Conservation (phyloP, 345 rosid genomes). For the Cochlearia excelsa region DNA sequence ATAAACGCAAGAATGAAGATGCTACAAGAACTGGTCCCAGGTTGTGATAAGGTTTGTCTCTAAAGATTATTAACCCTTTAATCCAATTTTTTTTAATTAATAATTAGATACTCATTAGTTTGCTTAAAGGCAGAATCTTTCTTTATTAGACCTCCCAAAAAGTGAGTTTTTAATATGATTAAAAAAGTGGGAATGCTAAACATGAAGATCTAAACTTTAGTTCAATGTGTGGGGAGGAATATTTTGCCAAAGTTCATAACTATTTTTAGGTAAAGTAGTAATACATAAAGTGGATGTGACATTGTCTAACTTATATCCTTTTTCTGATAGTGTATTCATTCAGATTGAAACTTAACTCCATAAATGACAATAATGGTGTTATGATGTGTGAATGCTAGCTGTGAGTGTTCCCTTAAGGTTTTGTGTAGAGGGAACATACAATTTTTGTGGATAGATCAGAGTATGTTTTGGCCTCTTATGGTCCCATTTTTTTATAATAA, state of each 20-base stretch:
- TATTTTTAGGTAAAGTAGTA: not conserved
- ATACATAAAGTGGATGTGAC: constrained; percentile 24
- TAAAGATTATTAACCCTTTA: constrained; percentile 9
- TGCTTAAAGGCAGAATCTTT: constrained; percentile 30
- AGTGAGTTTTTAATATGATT: not conserved
- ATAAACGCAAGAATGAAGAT: constrained; percentile 75
- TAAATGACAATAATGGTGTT: constrained; percentile 37
- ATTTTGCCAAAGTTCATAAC: constrained; percentile 15
- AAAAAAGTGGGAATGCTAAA: no score
- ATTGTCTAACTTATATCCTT: constrained; percentile 9
- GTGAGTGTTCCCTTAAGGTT: constrained; percentile 39
- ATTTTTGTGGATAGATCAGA: constrained; percentile 39
- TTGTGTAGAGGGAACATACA: constrained; percentile 30
- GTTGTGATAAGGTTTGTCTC: constrained; percentile 72
- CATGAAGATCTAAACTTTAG: constrained; percentile 7
- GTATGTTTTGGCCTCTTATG: constrained; percentile 28
- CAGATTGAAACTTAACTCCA: constrained; percentile 29
- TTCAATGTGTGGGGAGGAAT: constrained; percentile 19
- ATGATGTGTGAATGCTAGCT: constrained; percentile 43
- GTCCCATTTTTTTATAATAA: constrained; percentile 44
- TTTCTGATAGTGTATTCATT: constrained; percentile 26
- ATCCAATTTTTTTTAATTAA: constrained; percentile 39
- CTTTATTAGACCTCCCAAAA: constrained; percentile 29
- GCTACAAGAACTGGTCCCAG: constrained; percentile 80
- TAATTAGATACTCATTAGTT: constrained; percentile 41